Percentiles rank a stretch among this genome's conserved stretches.
Conservation (phyloP, 2,329 filamentous ascomycete genomes). For the Basipetospora chlamydospora region DNA sequence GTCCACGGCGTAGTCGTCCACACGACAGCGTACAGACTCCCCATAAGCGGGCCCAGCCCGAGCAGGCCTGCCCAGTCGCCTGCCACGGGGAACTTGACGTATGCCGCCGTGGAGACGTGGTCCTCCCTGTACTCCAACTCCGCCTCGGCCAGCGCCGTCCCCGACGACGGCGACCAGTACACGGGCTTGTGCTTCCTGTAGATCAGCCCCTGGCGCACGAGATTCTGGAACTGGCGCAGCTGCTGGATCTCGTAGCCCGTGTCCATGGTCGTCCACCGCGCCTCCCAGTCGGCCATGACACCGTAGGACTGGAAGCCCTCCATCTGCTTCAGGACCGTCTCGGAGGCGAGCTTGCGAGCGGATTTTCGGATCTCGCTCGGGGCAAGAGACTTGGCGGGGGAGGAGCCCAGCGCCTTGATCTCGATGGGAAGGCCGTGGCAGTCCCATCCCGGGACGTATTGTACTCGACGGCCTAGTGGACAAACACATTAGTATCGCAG, state of each 20-base stretch:
- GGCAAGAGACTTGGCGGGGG: slow-evolving; percentile 25
- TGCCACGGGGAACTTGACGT: slow-evolving; percentile 62
- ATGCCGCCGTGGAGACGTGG: slow-evolving; percentile 59
- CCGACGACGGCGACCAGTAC: slow-evolving; percentile 72
- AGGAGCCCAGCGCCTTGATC: slow-evolving; percentile 68
- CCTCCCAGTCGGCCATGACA: slow-evolving; percentile 70
- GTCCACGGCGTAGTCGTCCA: slow-evolving; percentile 99
- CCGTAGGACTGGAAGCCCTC: slow-evolving; percentile 57
- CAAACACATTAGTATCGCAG: too few relatives aligned
- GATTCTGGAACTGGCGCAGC: slow-evolving; percentile 57
- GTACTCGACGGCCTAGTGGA: slow-evolving; percentile 44
- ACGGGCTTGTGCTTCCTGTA: slow-evolving; percentile 71
- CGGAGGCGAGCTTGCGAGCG: slow-evolving; percentile 50
- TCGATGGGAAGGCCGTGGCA: slow-evolving; percentile 96
- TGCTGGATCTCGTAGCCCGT: slow-evolving; percentile 59
- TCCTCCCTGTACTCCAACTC: slow-evolving; percentile 73
- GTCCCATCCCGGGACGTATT: slow-evolving; percentile 90
- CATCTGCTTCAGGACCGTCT: slow-evolving; percentile 60
- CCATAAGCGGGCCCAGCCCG: slow-evolving; percentile 23
- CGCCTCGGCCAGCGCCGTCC: slow-evolving; percentile 67
- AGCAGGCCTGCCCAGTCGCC: slow-evolving; percentile 18
- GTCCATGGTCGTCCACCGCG: slow-evolving; percentile 68
- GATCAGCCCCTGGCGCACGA: slow-evolving; percentile 59
- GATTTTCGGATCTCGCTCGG: slow-evolving; percentile 46
- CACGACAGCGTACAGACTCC: slow-evolving; percentile 62